These are phyloP conservation scores for Davidsoniella australis DNA, from an alignment of 2,329 filamentous ascomycete genomes.

Conservation along the genomic window DNA sequence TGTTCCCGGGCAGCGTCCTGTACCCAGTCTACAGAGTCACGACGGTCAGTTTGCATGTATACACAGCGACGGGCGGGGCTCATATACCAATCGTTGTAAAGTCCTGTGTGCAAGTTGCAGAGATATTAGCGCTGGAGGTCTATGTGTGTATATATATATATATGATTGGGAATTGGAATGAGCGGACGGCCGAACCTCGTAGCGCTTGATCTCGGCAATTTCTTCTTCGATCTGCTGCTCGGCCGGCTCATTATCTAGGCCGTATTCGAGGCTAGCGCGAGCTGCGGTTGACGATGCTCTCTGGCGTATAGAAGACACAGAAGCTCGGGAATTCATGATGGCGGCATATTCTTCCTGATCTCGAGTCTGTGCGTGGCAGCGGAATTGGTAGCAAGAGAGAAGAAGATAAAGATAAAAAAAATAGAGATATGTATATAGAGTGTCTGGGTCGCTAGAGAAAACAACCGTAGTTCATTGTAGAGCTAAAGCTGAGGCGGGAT, in stretches of 20 bases:
- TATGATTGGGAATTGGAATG: background rate
- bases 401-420: too few relatives aligned
- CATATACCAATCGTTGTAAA: slow-evolving; percentile 75
- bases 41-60: background rate
- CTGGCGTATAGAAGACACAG: slow-evolving; percentile 3
- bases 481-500: too few relatives aligned
- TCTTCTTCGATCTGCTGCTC: slow-evolving; percentile 75
- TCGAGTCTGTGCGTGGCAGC: too few relatives aligned
- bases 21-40: slow-evolving; percentile 60
- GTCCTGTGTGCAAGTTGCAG: slow-evolving; percentile 31
- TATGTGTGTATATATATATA: too few relatives aligned
- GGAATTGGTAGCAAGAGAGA: too few relatives aligned
- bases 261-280: slow-evolving; percentile 20
- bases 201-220: slow-evolving; percentile 93
- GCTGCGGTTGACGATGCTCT: slow-evolving; percentile 2
- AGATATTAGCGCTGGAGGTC: background rate
- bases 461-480: too few relatives aligned
- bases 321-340: slow-evolving; percentile 6
- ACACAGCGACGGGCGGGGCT: slow-evolving; percentile 9
- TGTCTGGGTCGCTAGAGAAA: too few relatives aligned
- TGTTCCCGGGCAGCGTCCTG: slow-evolving; percentile 91
- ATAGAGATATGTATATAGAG: too few relatives aligned
- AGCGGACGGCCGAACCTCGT: slow-evolving; percentile 44
- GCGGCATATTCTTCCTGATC: background rate
- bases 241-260: slow-evolving; percentile 2